Evolutionary conservation across 108 stramenopile species (phyloP), one percentile per base, ranked within the genome.

Genomic region (Aurantiochytrium sp.): DNA sequence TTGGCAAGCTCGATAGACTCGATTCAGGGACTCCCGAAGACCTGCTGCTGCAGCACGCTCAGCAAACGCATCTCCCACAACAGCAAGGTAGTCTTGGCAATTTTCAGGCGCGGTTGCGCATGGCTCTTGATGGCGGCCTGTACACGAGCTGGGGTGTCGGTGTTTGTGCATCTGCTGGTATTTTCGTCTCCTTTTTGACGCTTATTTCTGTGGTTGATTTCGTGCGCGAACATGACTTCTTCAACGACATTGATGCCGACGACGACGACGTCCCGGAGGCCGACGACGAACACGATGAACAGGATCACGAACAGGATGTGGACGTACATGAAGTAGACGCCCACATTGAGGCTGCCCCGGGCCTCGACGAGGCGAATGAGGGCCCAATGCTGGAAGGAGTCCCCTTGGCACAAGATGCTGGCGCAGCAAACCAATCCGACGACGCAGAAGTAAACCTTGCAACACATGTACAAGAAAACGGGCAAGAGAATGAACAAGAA

Each of bases 61-160:
- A 53, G 23, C 35, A 35, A 35, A 35, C 35, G 35, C 35, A 35
- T 35, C 35, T 35, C 35, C 35, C 35, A 35, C 35, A 35, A 35
- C 35, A 35, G 35, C 35, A 35, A 2, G 35, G 49, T 2, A 53
- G 49, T 83, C 51, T 47, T 1, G 76, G 49, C 76, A 83, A 53
- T 23, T 83, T 83, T 35, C 76, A 53, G 25, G 5, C 28, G n/a
- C 76, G 76, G 0, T 23, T 83, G 76, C 45, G 76, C 45, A 83
- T 83, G 76, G 76, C 76, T 53, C 51, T 83, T 2, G 76, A 83
- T 25, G 76, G 76, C 76, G 76, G 76, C 25, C n/a, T 53, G 49
- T 83, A 83, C 76, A 53, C 76, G n/a, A 83, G 76, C 4, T 83
- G 76, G 76, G 76, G 49, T 18, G 76, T 83, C 6, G 76, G 76